phyloP scores from a whole-genome alignment of 176 grass and related monocot genomes.

The Oryza longistaminata region DNA sequence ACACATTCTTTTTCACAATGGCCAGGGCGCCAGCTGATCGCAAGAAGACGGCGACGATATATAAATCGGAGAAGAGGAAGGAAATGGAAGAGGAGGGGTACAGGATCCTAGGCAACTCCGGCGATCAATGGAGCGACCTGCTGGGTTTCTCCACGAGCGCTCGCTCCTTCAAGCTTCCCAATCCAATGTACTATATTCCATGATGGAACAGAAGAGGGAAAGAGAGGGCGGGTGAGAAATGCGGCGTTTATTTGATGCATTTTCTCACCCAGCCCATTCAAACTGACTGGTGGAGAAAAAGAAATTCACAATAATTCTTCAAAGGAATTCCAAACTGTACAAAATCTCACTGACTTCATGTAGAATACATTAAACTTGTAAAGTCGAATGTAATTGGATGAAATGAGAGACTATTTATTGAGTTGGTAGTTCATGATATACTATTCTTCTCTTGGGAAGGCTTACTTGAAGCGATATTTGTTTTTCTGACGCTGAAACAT shows the following conservation, averaged over 20 bases:
- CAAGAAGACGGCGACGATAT: constrained; percentile 48
- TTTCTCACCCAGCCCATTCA: neutral
- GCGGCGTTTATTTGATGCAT: constrained; percentile 36
- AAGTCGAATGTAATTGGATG: neutral
- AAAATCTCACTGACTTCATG: constrained; percentile 15
- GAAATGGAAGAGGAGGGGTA: constrained; percentile 68
- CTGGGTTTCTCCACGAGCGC: constrained; percentile 57
- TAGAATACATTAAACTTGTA: constrained; percentile 14
- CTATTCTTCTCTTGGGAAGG: too few species aligned
- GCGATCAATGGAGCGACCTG: constrained; percentile 88
- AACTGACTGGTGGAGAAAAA: constrained; percentile 10
- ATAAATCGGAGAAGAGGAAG: constrained; percentile 72
- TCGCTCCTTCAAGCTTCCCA: constrained; percentile 87
- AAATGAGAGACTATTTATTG: neutral
- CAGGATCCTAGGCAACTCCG: constrained; percentile 77
- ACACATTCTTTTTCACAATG: neutral
- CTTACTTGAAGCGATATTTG: neutral
- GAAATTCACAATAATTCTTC: neutral
- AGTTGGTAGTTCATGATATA: neutral
- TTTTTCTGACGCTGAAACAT: neutral
- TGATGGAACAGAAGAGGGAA: neutral
- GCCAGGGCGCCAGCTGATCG: constrained; percentile 58
- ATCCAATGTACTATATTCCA: constrained; percentile 81
- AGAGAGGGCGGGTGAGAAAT: neutral
- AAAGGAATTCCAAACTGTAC: constrained; percentile 29